Percentiles rank a stretch among this genome's conserved stretches.
These are phyloP conservation scores for Mycena vulgaris DNA, from an alignment of 768 basidiomycete species.

Conservation along the genomic window DNA sequence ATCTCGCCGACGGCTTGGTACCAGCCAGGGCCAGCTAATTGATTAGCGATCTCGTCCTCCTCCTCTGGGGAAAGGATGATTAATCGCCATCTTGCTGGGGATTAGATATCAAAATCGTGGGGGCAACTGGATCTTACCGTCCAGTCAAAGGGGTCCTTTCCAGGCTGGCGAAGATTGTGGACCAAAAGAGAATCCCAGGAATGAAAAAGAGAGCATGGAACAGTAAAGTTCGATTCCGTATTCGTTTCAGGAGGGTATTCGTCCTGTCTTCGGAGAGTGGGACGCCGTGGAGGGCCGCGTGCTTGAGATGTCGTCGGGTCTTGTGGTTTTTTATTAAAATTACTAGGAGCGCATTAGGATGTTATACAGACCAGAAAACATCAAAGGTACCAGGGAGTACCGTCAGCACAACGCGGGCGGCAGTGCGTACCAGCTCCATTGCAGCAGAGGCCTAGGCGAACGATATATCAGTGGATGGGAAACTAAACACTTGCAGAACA, in stretches of 20 bases:
- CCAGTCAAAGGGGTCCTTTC: constrained; percentile 91
- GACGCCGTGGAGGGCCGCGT: constrained; percentile 65
- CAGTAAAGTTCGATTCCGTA: constrained; percentile 65
- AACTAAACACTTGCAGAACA: neutral
- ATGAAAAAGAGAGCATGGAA: constrained; percentile 72
- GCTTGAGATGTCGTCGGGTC: constrained; percentile 65
- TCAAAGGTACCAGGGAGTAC: constrained; percentile 66
- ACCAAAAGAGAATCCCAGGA: constrained; percentile 75
- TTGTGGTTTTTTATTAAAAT: constrained; percentile 72
- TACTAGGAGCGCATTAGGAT: constrained; percentile 44
- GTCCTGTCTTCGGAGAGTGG: constrained; percentile 70
- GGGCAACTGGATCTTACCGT: constrained; percentile 59
- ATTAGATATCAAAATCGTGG: constrained; percentile 6
- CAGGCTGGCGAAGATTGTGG: constrained; percentile 78
- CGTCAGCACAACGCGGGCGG: constrained; percentile 80
- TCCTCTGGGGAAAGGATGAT: constrained; percentile 94
- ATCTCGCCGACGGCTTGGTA: constrained; percentile 87
- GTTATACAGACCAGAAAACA: neutral
- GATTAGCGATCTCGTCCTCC: constrained; percentile 89
- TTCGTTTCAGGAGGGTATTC: constrained; percentile 60
- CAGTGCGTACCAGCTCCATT: constrained; percentile 78
- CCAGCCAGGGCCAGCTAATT: constrained; percentile 90
- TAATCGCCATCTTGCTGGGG: constrained; percentile 77
- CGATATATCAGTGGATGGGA: constrained; percentile 1
- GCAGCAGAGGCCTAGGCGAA: constrained; percentile 78